Evolutionary conservation across 139 green algal species (phyloP).

Genomic region (Mychonastes homosphaera): DNA sequence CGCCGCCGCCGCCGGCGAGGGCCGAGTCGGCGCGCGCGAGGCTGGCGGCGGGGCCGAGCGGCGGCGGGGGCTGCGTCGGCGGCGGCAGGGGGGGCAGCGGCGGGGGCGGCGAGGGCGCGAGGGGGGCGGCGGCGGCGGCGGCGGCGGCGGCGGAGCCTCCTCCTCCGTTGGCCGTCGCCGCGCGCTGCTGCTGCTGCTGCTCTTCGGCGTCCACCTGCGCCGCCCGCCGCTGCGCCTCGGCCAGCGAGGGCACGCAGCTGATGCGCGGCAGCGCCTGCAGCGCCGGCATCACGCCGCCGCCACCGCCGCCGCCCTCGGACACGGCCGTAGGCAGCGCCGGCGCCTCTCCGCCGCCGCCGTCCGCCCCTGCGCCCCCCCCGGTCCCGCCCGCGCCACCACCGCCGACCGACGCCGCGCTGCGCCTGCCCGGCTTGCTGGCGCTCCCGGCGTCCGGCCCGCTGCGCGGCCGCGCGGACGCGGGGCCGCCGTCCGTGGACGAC

Average conservation of each 20-base stretch:
- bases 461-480: too few relatives aligned
- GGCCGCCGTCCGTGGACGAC: too few relatives aligned
- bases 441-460: too few relatives aligned
- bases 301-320: too few relatives aligned
- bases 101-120: neutral
- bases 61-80: neutral
- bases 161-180: too few relatives aligned
- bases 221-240: slow-evolving; percentile 13
- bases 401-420: too few relatives aligned
- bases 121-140: neutral
- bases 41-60: neutral
- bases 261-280: slow-evolving; percentile 41
- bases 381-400: too few relatives aligned
- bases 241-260: slow-evolving; percentile 22
- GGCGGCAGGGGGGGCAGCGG: neutral
- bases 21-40: neutral
- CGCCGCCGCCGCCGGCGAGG: slow-evolving; percentile 1
- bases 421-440: too few relatives aligned
- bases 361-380: too few relatives aligned
- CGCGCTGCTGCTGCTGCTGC: slow-evolving; percentile 2
- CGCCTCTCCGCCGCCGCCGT: slow-evolving; percentile 7
- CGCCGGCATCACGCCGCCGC: too few relatives aligned
- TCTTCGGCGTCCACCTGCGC: too few relatives aligned
- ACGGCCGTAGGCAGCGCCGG: too few relatives aligned
- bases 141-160: neutral